A percentile compares a stretch with the other conserved stretches of the same genome.
These are phyloP conservation scores for Picea glauca DNA, from an alignment of 75 land plant genomes.

Conservation along the genomic window DNA sequence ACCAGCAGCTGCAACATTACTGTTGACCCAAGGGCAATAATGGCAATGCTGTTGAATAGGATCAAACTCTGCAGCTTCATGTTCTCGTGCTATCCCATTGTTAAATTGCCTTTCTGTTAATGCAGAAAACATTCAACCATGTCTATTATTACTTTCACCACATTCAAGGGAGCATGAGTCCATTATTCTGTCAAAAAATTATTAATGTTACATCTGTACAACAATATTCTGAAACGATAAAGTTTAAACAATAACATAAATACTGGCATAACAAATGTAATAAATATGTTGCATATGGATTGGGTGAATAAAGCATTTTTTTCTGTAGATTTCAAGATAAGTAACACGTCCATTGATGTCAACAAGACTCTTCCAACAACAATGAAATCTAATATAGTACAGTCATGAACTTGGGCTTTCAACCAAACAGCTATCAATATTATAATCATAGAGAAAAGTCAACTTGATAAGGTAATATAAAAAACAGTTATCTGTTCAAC, in stretches of 20 bases:
- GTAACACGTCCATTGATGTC: neutral
- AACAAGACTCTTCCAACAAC: neutral
- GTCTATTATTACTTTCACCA: neutral
- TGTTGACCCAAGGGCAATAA: conserved; percentile 95
- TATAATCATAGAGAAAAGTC: no score
- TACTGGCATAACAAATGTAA: neutral
- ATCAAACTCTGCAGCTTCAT: conserved; percentile 60
- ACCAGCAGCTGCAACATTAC: conserved; percentile 89
- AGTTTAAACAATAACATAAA: neutral
- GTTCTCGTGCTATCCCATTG: neutral
- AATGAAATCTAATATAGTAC: neutral
- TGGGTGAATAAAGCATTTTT: neutral
- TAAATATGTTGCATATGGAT: neutral
- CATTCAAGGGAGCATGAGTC: neutral
- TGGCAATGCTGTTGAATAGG: conserved; percentile 73
- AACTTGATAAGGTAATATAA: no score
- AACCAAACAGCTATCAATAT: neutral
- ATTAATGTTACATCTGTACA: neutral
- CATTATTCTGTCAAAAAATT: neutral
- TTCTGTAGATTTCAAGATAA: no score
- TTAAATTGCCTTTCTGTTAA: neutral
- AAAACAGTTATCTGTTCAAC: no score
- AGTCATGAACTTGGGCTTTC: neutral
- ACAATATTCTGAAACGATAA: neutral
- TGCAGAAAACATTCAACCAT: neutral